These are phyloP conservation scores for sorghum (Sorghum bicolor) DNA, from an alignment of 176 grass and related monocot species.

Conservation along the genomic window Sorghum_bicolor_NCBIv3 NC_012871.2:4998501-4999000, in stretches of 20 bases:
- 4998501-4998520: constrained; percentile 13
- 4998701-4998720: constrained; percentile 37
- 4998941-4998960: background rate
- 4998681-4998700: constrained; percentile 21
- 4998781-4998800: constrained; percentile 31
- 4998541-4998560: background rate
- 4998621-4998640: background rate
- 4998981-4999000: constrained; percentile 39
- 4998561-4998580: constrained; percentile 11
- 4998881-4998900: background rate
- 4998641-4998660: constrained; percentile 30
- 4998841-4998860: constrained; percentile 14
- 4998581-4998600: background rate
- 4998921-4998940: constrained; percentile 9
- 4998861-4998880: background rate
- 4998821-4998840: constrained; percentile 39
- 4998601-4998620: constrained; percentile 16
- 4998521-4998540: background rate
- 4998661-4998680: constrained; percentile 17
- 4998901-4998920: background rate
- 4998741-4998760: constrained; percentile 27
- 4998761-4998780: constrained; percentile 29
- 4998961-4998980: constrained; percentile 20
- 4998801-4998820: constrained; percentile 37
- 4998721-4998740: background rate